Base-by-base conservation (phyloP, 2,329 filamentous ascomycete species). In the Juglanconis sp. region DNA sequence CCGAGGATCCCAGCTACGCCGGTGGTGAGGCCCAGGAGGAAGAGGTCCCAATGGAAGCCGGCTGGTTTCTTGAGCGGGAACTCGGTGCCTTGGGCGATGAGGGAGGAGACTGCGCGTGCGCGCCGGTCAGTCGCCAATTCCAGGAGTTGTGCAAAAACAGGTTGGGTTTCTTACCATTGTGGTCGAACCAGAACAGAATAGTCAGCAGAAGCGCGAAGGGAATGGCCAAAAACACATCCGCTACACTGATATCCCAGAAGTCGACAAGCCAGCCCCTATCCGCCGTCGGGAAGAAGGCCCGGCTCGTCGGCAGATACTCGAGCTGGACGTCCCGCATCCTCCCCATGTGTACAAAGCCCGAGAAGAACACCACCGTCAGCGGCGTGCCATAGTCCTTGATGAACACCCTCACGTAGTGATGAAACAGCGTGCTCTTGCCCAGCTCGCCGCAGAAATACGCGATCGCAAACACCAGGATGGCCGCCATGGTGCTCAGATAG, bases 331-430 rank as follows among this genome's bases (percentile, higher is more conserved):
- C 74, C n/a, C 76, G 77, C 90, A 96, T 94, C 68, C 90, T 87
- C 7, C 92, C 92, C 64, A 96, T 85, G 72, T 95, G 90, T 1
- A 95, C 88, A 68, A 96, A 96, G 0, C 92, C 92, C 0, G 92
- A 92, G 72, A 96, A 96, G 79, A 96, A 96, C 62, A 96, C 77
- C 57, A 93, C 84, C 0, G 89, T 91, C 63, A 94, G 77, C 0
- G 92, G 91, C 0, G 91, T 96, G 56, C 91, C 92, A 70, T 96
- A 96, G 72, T 96, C 92, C 71, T 95, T 92, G 65, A 96, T 81
- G 68, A 96, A 96, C 64, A 93, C 87, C 24, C 92, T 84, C 8
- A 95, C 76, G 42, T 87, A 85, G 60, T 92, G 87, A 17, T 86
- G 83, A 72, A 96, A 94, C 1, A 96, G 79, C 53, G 82, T 83